Base-by-base conservation (phyloP, 2,329 filamentous ascomycete species). In the Colletotrichum shisoi region DNA sequence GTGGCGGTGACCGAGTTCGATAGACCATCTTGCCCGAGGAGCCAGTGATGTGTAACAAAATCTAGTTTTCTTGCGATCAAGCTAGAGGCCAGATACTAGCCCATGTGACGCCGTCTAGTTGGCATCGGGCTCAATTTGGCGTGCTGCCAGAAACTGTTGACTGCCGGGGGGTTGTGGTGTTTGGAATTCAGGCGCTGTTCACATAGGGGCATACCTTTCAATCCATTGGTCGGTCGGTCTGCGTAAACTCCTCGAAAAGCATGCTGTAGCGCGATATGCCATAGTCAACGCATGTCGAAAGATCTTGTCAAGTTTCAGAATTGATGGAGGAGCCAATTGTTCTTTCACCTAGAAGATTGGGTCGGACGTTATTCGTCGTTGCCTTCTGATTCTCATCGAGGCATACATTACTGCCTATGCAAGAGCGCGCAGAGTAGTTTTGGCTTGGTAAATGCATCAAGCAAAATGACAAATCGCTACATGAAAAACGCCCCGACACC, bases 401-500 rank as follows among this genome's bases (percentile, higher is more conserved):
- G 62, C 57, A 12, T 57, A 57, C 31, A 68, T 67, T 68, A 67
- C 37, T 31, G 63, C 39, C 66, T 42, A 24, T 19, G 15, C 13
- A 24, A 17, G 21, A 44, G 52, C 40, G 31, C 42, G 42, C 19
- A 39, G 17, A 19, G 53, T 31, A 24, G 17, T 46, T 44, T 24
- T 34, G 57, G 27, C 44, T 56, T 34, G 57, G 49, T 49, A 44
- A 59, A 68, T 60, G 56, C 39, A 60, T 54, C 49, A 57, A 40
- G 44, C 34, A 62, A 44, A 60, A 57, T 51, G 52, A 53, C 15
- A 65, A 46, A 46, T 65, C 65, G 61, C 65, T 67, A 46, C 46
- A 21, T 68, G 34, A 44, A 52, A 62, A 66, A 68, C 62, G 63
- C 66, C 66, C 48, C 45, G 34, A 61, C 57, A 67, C 66, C 63